Percentiles rank a stretch among this genome's conserved stretches.
Conservation (phyloP, 768 basidiomycete species). For the Lentinula sp. region DNA sequence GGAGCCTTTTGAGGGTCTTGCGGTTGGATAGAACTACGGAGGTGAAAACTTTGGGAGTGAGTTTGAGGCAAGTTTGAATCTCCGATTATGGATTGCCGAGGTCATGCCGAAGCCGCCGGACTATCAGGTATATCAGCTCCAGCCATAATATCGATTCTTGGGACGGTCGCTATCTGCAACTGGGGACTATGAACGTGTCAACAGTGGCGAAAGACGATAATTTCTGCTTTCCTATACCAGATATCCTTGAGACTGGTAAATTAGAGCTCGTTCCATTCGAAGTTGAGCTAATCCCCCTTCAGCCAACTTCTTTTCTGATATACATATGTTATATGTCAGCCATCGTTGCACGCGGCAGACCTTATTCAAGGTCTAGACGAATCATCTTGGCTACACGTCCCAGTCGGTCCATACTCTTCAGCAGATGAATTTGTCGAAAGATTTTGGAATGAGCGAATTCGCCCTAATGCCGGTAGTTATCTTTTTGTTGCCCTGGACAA, state of each 20-base stretch:
- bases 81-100: background rate
- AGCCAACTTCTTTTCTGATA: background rate
- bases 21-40: background rate
- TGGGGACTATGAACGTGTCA: too few relatives aligned
- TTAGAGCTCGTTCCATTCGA: constrained; percentile 47
- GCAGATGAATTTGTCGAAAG: background rate
- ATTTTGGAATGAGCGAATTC: background rate
- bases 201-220: constrained; percentile 18
- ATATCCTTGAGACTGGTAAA: constrained; percentile 36
- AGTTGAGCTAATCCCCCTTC: constrained; percentile 16
- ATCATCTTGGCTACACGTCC: background rate
- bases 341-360: background rate
- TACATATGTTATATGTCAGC: background rate
- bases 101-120: too few relatives aligned
- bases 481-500: background rate
- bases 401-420: background rate
- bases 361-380: background rate
- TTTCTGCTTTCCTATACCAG: constrained; percentile 44
- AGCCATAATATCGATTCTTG: too few relatives aligned
- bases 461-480: background rate
- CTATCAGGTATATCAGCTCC: too few relatives aligned
- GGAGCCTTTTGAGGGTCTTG: background rate
- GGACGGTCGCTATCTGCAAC: too few relatives aligned
- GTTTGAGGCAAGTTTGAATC: background rate
- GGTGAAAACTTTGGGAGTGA: background rate